Evolutionary conservation across 2,329 filamentous ascomycete genomes (phyloP).

Genomic region (Fusarium luffae): DNA sequence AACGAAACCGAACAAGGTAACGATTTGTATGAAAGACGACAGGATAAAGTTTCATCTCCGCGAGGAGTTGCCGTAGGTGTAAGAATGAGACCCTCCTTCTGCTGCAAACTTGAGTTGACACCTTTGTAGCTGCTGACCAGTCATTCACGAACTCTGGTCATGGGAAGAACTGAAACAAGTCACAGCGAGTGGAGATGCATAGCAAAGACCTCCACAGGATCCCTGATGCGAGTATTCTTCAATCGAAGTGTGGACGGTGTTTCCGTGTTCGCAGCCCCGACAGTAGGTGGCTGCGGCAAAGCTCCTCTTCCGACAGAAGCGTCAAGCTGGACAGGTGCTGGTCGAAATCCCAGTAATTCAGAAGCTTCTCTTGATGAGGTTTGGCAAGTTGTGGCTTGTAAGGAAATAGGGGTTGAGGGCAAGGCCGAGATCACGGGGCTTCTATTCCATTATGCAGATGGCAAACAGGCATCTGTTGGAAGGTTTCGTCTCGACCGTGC

Average conservation of each 20-base stretch:
- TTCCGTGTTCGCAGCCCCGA: slow-evolving; percentile 4
- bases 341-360: background rate
- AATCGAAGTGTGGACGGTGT: background rate
- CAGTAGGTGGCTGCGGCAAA: background rate
- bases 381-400: background rate
- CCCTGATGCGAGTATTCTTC: background rate
- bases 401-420: background rate
- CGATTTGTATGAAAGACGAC: background rate
- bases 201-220: background rate
- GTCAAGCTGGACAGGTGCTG: background rate
- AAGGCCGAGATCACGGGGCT: background rate
- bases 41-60: background rate
- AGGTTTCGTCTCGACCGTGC: slow-evolving; percentile 9
- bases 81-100: background rate
- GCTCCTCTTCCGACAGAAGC: background rate
- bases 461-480: slow-evolving; percentile 7
- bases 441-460: background rate
- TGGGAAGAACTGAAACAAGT: background rate
- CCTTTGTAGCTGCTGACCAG: slow-evolving; percentile 15
- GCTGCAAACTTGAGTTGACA: slow-evolving; percentile 6
- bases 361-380: background rate
- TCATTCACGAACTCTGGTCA: slow-evolving; percentile 7
- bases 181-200: slow-evolving; percentile 15
- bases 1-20: background rate
- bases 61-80: slow-evolving; percentile 7